phyloP scores from a whole-genome alignment of 352 stramenopile species.

The Phytophthora foliorum region DNA sequence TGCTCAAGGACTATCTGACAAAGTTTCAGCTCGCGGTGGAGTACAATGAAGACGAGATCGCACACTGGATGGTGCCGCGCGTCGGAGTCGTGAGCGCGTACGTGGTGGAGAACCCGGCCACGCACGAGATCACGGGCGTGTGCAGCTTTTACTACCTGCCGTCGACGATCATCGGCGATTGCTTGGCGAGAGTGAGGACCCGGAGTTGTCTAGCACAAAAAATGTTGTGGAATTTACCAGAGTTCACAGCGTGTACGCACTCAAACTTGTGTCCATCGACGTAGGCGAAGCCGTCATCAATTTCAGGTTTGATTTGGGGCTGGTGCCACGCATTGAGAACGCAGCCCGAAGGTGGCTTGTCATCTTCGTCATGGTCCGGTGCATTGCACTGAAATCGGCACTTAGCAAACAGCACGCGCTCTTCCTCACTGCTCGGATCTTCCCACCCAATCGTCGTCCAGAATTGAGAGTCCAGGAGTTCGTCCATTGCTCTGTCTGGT shows the following conservation, averaged over 20 bases:
- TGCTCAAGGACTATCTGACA: slow-evolving; percentile 73
- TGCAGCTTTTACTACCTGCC: slow-evolving; percentile 99
- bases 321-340: slow-evolving; percentile 35
- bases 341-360: slow-evolving; percentile 21
- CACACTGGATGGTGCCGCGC: slow-evolving; percentile 98
- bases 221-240: slow-evolving; percentile 34
- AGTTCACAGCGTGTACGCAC: slow-evolving; percentile 30
- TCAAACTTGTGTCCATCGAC: slow-evolving; percentile 34
- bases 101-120: slow-evolving; percentile 82
- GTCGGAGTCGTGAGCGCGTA: slow-evolving; percentile 97
- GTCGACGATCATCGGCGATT: slow-evolving; percentile 96
- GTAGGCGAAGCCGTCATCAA: slow-evolving; percentile 28
- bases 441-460: slow-evolving; percentile 44
- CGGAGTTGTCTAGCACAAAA: slow-evolving; percentile 45
- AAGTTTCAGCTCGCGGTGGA: slow-evolving; percentile 90
- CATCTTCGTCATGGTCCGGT: slow-evolving; percentile 23
- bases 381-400: slow-evolving; percentile 37
- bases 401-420: slow-evolving; percentile 23
- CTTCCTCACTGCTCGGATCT: slow-evolving; percentile 41
- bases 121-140: slow-evolving; percentile 93
- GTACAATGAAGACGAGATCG: slow-evolving; percentile 94
- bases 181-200: no score
- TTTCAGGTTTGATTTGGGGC: slow-evolving; percentile 47
- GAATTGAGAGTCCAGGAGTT: slow-evolving; percentile 40
- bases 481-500: slow-evolving; percentile 25